Percentiles rank a stretch among this genome's conserved stretches.
phyloP scores from a whole-genome alignment of 1,284 basidiomycete species.

The Austropuccinia psidii region DNA sequence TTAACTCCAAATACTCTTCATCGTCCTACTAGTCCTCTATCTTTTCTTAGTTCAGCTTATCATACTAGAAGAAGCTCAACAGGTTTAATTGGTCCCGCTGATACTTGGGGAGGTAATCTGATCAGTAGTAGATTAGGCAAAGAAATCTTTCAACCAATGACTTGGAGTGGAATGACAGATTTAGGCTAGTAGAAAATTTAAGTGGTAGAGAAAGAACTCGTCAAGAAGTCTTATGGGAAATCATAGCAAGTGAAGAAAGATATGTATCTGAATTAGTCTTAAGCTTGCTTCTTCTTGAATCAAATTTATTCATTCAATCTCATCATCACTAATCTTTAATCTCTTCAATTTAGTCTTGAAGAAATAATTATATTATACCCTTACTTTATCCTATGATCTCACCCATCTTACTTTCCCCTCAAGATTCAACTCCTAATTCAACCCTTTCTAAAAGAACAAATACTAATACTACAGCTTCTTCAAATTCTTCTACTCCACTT shows the following conservation, averaged over 20 bases:
- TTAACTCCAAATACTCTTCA: background rate
- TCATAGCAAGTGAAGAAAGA: constrained; percentile 93
- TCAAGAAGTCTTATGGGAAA: constrained; percentile 92
- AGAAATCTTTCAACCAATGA: constrained; percentile 64
- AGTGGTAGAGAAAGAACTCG: constrained; percentile 85
- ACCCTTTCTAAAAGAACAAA: constrained; percentile 41
- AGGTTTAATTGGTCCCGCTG: constrained; percentile 24
- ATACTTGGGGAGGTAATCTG: constrained; percentile 34
- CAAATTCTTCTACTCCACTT: constrained; percentile 32
- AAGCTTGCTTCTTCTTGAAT: constrained; percentile 3
- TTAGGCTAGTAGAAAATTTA: constrained; percentile 89
- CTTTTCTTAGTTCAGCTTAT: constrained; percentile 5
- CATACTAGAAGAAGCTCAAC: constrained; percentile 1
- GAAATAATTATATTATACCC: constrained; percentile 77
- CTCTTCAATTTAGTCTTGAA: constrained; percentile 10
- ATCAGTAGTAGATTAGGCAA: constrained; percentile 34
- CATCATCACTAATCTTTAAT: background rate
- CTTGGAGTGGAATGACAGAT: constrained; percentile 92
- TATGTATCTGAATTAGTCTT: constrained; percentile 49
- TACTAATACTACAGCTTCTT: constrained; percentile 17
- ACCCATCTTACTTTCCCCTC: constrained; percentile 51
- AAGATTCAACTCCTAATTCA: constrained; percentile 52
- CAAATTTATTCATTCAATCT: background rate
- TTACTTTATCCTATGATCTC: constrained; percentile 68
- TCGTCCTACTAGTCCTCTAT: constrained; percentile 15